Evolutionary conservation across 1,284 basidiomycete genomes (phyloP), one percentile per base, ranked within the genome.

Genomic region (Papiliotrema flavescens): DNA sequence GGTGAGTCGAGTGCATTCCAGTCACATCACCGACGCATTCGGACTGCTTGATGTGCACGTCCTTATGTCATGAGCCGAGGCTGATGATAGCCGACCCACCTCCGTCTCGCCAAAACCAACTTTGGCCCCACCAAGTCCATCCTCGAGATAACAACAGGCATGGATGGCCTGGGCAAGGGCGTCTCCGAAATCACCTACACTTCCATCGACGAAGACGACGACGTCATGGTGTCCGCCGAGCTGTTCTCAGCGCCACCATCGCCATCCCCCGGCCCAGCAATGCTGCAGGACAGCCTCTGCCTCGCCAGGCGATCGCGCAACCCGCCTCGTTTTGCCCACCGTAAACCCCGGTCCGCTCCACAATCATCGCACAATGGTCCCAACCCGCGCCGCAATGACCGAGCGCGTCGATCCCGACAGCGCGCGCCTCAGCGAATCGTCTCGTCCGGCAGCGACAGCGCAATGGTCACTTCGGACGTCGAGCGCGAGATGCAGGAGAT

Each of bases 81-180:
- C 39, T 22, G 5, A 41, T 8, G 13, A 7, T 26, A 49, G 47
- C 34, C 47, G 17, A 35, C 47, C 3, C 47, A 19, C 24, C 32
- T 40, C 13, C 17, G 13, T 13, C 47, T 49, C 24, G 19, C 34
- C 11, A n/a, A 23, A 8, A 9, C 35, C 22, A 49, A 49, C 24
- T 26, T 49, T 23, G 47, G 35, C 23, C 47, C 47, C 14, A 49
- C 47, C 20, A 24, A 40, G 39, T 49, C 47, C 4, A 49, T 49
- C 22, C 20, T 49, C n/a, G 47, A 36, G 32, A 36, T 49, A 2
- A 39, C 47, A 14, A 7, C 14, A 14, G 35, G 47, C 7, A 49
- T 49, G 23, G 20, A 40, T 20, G 13, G 24, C 3, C 34, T 49
- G 14, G 32, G 32, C 17, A 45, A 26, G 19, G 32, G 26, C 19